Percentiles rank a stretch among this genome's conserved stretches.
Evolutionary conservation across 176 grass and related monocot species (phyloP).

Genomic region (Tillandsia fasciculata): DNA sequence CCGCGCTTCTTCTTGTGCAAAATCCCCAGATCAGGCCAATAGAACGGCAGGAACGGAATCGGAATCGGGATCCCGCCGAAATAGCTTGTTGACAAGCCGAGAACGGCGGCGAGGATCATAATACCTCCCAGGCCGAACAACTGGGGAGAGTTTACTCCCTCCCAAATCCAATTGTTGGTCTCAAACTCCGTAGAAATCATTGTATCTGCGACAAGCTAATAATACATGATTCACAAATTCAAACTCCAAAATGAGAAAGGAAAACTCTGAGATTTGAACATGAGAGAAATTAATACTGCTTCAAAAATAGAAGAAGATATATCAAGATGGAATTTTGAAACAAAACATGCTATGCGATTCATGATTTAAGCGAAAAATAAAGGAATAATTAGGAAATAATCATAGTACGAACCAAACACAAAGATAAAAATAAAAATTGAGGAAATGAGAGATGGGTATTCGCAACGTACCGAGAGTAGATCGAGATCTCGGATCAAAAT

Average conservation of each 20-base stretch:
- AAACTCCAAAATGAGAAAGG: background rate
- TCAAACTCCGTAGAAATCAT: constrained; percentile 59
- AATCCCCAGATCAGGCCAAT: constrained; percentile 59
- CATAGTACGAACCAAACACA: background rate
- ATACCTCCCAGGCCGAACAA: constrained; percentile 77
- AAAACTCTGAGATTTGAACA: background rate
- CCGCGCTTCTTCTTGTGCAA: constrained; percentile 45
- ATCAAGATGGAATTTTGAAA: too few species aligned
- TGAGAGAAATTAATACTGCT: too few species aligned
- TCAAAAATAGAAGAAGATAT: too few species aligned
- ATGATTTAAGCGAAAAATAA: too few species aligned
- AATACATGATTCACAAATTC: background rate
- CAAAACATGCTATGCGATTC: too few species aligned
- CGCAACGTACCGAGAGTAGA: background rate
- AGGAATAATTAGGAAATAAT: too few species aligned
- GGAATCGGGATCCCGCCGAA: constrained; percentile 46
- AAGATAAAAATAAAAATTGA: background rate
- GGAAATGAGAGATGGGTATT: background rate
- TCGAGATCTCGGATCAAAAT: constrained; percentile 6
- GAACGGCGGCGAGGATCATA: constrained; percentile 53
- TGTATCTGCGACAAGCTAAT: constrained; percentile 3
- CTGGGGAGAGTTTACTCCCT: constrained; percentile 50
- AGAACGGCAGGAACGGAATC: constrained; percentile 51
- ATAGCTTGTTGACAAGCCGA: constrained; percentile 63
- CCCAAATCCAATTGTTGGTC: constrained; percentile 58